Percentiles rank a stretch among this genome's conserved stretches.
phyloP scores from a whole-genome alignment of 2,329 filamentous ascomycete species.

The Aureobasidium melanogenum region DNA sequence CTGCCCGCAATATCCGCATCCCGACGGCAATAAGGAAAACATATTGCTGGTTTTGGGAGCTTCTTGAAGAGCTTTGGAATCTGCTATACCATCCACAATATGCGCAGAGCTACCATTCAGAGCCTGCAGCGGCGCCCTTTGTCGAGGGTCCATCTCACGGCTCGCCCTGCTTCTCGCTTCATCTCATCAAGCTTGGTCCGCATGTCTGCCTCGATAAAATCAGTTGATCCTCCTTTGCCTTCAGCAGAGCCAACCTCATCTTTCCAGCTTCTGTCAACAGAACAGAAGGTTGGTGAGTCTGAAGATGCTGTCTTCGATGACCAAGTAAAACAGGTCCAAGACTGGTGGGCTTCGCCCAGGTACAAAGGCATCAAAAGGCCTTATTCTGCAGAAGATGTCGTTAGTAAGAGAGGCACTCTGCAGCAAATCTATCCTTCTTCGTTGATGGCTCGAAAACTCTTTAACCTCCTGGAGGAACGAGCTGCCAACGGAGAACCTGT shows the following conservation, averaged over 20 bases:
- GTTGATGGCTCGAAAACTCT: conserved; percentile 89
- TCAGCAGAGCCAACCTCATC: conserved; percentile 58
- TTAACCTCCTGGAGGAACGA: conserved; percentile 74
- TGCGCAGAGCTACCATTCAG: conserved; percentile 14
- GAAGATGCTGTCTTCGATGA: conserved; percentile 81
- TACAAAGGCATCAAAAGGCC: conserved; percentile 86
- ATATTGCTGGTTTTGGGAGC: background rate
- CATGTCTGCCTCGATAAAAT: conserved; percentile 43
- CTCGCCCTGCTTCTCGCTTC: conserved; percentile 16
- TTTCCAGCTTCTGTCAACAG: conserved; percentile 75
- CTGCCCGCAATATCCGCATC: background rate
- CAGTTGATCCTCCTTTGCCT: conserved; percentile 54
- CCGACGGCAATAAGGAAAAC: background rate
- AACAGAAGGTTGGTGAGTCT: conserved; percentile 65
- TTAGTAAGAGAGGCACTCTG: conserved; percentile 83
- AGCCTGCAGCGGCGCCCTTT: conserved; percentile 21
- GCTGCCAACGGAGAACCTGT: conserved; percentile 74
- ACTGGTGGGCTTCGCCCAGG: conserved; percentile 82
- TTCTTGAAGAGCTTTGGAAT: background rate
- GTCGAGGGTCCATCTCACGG: conserved; percentile 12
- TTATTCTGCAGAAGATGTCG: conserved; percentile 83
- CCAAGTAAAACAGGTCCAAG: conserved; percentile 74
- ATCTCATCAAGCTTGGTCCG: conserved; percentile 18
- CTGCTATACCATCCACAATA: background rate
- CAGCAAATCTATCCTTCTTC: conserved; percentile 86